Percentiles rank a stretch among this genome's conserved stretches.
Conservation (phyloP, 2,329 filamentous ascomycete genomes). For the Trichoderma sp. region DNA sequence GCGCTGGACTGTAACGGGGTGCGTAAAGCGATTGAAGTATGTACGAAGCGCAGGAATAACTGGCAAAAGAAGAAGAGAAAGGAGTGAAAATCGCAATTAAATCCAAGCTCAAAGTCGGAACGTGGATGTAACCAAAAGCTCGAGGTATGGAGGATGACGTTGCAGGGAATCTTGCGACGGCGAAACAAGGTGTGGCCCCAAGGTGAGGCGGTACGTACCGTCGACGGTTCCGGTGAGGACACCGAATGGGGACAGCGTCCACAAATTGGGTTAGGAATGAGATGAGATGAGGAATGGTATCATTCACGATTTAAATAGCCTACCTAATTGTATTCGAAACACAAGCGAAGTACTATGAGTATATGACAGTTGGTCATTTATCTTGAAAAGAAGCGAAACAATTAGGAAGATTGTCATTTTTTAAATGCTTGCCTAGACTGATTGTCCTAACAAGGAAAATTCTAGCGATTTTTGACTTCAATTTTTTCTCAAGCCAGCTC, state of each 20-base stretch:
- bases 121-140: background rate
- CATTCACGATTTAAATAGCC: background rate
- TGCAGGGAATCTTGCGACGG: slow-evolving; percentile 20
- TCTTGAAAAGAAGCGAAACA: background rate
- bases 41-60: background rate
- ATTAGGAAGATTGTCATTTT: too few species aligned
- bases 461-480: background rate
- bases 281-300: background rate
- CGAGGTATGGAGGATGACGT: slow-evolving; percentile 24
- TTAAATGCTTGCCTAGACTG: background rate
- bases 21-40: background rate
- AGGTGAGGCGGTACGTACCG: slow-evolving; percentile 23
- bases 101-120: background rate
- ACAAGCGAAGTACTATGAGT: background rate
- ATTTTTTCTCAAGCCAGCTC: background rate
- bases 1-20: background rate
- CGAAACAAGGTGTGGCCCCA: slow-evolving; percentile 21
- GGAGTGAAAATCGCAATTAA: background rate
- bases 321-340: background rate
- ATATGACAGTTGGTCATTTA: background rate
- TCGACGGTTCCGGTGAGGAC: slow-evolving; percentile 7
- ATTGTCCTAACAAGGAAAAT: background rate
- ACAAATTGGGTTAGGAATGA: background rate
- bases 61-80: background rate
- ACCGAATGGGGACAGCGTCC: background rate